Evolutionary conservation across 2,329 filamentous ascomycete species (phyloP).

Genomic region (Calonectria montana): DNA sequence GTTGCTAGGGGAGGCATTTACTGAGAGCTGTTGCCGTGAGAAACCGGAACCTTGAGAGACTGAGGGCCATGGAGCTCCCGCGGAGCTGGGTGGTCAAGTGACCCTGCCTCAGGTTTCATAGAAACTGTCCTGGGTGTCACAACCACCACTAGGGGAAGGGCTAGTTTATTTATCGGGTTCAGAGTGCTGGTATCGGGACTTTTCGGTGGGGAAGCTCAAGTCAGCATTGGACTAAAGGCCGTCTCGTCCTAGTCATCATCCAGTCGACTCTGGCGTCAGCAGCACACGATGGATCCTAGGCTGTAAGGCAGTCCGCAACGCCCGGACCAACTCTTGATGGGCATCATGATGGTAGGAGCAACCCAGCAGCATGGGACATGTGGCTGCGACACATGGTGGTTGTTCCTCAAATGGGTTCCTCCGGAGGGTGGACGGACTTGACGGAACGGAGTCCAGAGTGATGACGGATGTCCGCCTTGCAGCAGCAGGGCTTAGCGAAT

Average conservation of each 20-base stretch:
- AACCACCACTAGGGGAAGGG: not conserved
- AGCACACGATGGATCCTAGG: not conserved
- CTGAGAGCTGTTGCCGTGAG: not conserved
- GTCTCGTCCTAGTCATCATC: not conserved
- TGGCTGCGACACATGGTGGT: constrained; percentile 3
- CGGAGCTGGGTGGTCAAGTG: not conserved
- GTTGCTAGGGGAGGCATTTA: not conserved
- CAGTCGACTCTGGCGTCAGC: not conserved
- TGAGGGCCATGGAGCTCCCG: not conserved
- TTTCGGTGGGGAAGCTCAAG: not conserved
- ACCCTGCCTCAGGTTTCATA: not conserved
- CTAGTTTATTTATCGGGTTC: not conserved
- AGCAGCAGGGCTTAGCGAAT: not conserved
- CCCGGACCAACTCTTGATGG: constrained; percentile 1
- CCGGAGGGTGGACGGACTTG: not conserved
- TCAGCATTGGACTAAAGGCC: not conserved
- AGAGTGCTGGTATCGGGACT: not conserved
- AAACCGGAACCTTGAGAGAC: not conserved
- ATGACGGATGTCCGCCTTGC: not conserved
- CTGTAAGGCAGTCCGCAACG: not conserved
- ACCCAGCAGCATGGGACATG: constrained; percentile 1
- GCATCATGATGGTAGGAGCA: not conserved
- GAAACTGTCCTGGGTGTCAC: not conserved
- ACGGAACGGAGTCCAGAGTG: not conserved
- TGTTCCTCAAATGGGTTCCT: constrained; percentile 1